Base-by-base conservation (phyloP, 2,329 filamentous ascomycete species). In the Fusarium sororula region DNA sequence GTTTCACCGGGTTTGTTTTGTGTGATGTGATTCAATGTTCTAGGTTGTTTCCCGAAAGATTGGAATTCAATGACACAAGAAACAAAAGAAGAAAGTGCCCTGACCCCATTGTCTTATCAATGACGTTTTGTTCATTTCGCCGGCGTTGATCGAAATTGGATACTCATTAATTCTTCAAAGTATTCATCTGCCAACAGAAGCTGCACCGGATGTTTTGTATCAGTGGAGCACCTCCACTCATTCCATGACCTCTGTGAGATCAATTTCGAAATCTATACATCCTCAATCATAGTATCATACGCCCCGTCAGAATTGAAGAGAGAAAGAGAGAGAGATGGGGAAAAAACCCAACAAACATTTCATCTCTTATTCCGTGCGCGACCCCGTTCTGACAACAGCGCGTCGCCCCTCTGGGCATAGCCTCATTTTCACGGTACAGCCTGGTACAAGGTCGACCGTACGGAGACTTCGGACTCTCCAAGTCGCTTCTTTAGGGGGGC, bases 121-220 rank as follows among this genome's bases (percentile, higher is more conserved):
- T 74, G 70, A 74, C 58, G 65, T 72, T 63, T 67, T 66, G 64
- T 64, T 74, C 70, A 74, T 74, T 74, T 70, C 70, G 65, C 30
- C 26, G 45, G n/a, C 56, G 65, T 72, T 73, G 66, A 70, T 70
- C 66, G 59, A 74, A 64, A 68, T 64, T 69, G 53, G 59, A 70
- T 70, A 54, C 41, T 59, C 32, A 50, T 24, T 65, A 24, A 47
- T 45, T 42, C 42, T 32, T 58, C 44, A 42, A 42, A 35, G 62
- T 30, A 11, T 51, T 71, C 60, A 58, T 54, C 59, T 61, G 32
- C 55, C 51, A 51, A 32, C 30, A 24, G 50, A 39, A 67, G 42
- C 53, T 70, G 44, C 37, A 61, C 28, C 39, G 18, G 51, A 51
- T 51, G 42, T 37, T 51, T 35, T 35, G 35, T 38, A 45, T 41